phyloP scores from a whole-genome alignment of 2,329 filamentous ascomycete species.

The Exophiala sp. region DNA sequence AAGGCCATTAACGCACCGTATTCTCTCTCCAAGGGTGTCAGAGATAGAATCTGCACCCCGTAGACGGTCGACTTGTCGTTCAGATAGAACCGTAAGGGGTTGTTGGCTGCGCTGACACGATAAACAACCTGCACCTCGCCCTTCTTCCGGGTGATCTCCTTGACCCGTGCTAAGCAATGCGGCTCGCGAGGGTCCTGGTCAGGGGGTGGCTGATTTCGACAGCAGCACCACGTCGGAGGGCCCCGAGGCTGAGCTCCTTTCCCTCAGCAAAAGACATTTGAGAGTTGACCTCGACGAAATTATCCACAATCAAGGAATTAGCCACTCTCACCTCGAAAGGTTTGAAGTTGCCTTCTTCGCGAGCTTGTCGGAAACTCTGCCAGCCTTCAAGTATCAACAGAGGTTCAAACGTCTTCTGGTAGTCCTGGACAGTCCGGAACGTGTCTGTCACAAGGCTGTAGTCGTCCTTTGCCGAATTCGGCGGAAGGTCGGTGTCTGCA shows the following conservation, averaged over 20 bases:
- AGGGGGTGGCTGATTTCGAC: conserved; percentile 66
- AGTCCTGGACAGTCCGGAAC: conserved; percentile 69
- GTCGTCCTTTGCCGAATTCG: conserved; percentile 60
- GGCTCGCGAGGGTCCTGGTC: conserved; percentile 59
- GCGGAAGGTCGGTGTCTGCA: conserved; percentile 78
- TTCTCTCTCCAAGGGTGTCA: conserved; percentile 91
- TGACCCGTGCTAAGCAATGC: conserved; percentile 82
- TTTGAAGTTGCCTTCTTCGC: conserved; percentile 75
- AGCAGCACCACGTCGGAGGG: conserved; percentile 87
- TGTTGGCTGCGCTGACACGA: conserved; percentile 61
- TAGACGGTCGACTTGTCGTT: conserved; percentile 64
- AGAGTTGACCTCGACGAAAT: conserved; percentile 85
- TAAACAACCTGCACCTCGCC: conserved; percentile 78
- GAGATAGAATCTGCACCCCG: conserved; percentile 79
- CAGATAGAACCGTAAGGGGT: conserved; percentile 58
- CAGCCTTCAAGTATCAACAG: conserved; percentile 89
- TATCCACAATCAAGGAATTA: conserved; percentile 83
- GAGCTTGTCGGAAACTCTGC: conserved; percentile 85
- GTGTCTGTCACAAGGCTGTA: conserved; percentile 71
- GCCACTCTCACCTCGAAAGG: conserved; percentile 82
- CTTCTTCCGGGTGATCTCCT: conserved; percentile 73
- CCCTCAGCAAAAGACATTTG: conserved; percentile 65
- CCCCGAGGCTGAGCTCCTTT: conserved; percentile 65
- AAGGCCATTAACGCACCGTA: conserved; percentile 86
- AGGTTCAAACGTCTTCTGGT: conserved; percentile 85